Percentiles rank a stretch among this genome's conserved stretches.
phyloP scores from a whole-genome alignment of 805 yeast genomes.

The Scheffersomyces amazonensis region DNA sequence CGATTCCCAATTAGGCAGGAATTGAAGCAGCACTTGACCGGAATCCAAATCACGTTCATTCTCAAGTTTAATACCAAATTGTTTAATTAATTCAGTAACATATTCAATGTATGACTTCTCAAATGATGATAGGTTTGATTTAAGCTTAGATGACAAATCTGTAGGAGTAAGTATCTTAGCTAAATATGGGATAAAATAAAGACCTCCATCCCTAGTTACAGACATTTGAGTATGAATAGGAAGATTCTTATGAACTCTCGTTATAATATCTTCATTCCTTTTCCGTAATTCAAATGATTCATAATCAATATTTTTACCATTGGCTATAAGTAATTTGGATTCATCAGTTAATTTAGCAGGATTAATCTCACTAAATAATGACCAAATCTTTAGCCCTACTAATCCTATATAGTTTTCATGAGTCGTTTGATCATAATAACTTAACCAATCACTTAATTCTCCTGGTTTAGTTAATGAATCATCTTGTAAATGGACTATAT shows the following conservation, averaged over 20 bases:
- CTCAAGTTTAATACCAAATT: constrained; percentile 40
- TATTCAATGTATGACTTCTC: constrained; percentile 32
- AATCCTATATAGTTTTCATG: constrained; percentile 52
- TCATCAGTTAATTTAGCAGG: constrained; percentile 14
- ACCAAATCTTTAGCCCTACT: constrained; percentile 61
- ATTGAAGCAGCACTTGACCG: constrained; percentile 21
- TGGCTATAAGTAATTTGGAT: constrained; percentile 24
- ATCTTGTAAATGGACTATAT: constrained; percentile 59
- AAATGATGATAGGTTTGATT: constrained; percentile 19
- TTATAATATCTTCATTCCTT: constrained; percentile 29
- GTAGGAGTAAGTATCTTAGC: constrained; percentile 26
- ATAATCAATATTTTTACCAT: constrained; percentile 32
- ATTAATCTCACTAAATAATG: constrained; percentile 60
- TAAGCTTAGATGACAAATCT: constrained; percentile 18
- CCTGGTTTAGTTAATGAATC: constrained; percentile 58
- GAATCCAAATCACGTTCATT: constrained; percentile 32
- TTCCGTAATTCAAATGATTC: constrained; percentile 36
- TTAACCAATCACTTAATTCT: constrained; percentile 71
- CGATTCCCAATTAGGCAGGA: constrained; percentile 35
- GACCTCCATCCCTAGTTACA: constrained; percentile 18
- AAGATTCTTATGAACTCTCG: constrained; percentile 22
- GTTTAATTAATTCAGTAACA: constrained; percentile 36
- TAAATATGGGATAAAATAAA: constrained; percentile 33
- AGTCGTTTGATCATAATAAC: constrained; percentile 57
- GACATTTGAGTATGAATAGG: constrained; percentile 25